A percentile compares a stretch with the other conserved stretches of the same genome.
These are phyloP conservation scores for Aspergillus cristatus DNA, from an alignment of 495 filamentous ascomycete species.

Conservation along the genomic window DNA sequence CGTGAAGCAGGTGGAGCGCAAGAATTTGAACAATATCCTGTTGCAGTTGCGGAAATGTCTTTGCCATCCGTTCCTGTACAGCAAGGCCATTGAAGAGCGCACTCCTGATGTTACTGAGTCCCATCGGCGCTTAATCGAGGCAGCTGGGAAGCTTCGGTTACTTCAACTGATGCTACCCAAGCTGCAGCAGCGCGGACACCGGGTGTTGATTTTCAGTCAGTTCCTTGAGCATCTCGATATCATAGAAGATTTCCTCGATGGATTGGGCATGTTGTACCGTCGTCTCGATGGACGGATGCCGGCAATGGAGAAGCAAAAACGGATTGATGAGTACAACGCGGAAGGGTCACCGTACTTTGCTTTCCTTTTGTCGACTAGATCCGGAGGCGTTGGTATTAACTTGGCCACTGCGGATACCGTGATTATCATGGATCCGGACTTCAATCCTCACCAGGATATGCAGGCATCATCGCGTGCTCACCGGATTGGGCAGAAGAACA, in stretches of 20 bases:
- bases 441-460: constrained; percentile 97
- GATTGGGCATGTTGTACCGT: constrained; percentile 57
- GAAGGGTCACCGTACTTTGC: constrained; percentile 73
- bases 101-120: constrained; percentile 39
- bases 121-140: constrained; percentile 78
- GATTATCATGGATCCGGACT: constrained; percentile 96
- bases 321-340: constrained; percentile 89
- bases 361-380: constrained; percentile 86
- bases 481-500: constrained; percentile 91
- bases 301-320: constrained; percentile 79
- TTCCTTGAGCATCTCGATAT: constrained; percentile 84
- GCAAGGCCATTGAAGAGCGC: constrained; percentile 74
- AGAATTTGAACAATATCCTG: constrained; percentile 83
- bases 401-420: constrained; percentile 95
- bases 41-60: constrained; percentile 93
- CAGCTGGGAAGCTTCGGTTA: constrained; percentile 80
- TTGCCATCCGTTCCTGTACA: constrained; percentile 95
- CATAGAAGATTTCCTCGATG: constrained; percentile 80
- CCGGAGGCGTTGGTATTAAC: constrained; percentile 96
- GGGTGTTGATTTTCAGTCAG: constrained; percentile 93
- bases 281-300: constrained; percentile 80
- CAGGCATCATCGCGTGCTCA: constrained; percentile 92
- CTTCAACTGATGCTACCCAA: constrained; percentile 87
- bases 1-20: constrained; percentile 57
- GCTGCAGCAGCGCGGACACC: constrained; percentile 76